phyloP scores from a whole-genome alignment of 2,329 filamentous ascomycete species.

The Emmonsia crescens region DNA sequence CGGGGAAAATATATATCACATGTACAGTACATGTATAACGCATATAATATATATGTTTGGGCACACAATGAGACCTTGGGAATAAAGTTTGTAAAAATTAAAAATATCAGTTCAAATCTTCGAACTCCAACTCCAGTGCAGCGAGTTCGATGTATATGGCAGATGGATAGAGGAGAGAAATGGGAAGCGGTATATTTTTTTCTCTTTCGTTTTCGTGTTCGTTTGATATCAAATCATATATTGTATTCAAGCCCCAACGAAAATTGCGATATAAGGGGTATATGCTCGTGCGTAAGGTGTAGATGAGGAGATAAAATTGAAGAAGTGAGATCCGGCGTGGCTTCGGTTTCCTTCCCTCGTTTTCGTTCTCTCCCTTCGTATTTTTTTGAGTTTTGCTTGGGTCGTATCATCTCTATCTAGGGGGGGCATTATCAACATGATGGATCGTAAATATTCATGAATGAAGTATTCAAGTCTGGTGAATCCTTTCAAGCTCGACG shows the following conservation, averaged over 20 bases:
- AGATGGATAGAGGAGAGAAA: not conserved
- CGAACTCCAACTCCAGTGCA: not conserved
- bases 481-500: slow-evolving; percentile 23
- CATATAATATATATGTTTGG: not conserved
- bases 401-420: not conserved
- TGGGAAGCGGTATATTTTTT: not conserved
- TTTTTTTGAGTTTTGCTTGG: not conserved
- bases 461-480: not conserved
- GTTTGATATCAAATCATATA: not conserved
- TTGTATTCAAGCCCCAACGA: not conserved
- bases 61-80: not conserved
- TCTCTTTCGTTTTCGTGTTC: not conserved
- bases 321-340: not conserved
- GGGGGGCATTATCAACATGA: not conserved
- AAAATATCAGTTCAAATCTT: not conserved
- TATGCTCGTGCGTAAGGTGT: not conserved
- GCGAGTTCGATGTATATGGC: not conserved
- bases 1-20: not conserved
- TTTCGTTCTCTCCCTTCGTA: not conserved
- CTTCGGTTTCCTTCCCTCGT: not conserved
- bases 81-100: not conserved
- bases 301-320: not conserved
- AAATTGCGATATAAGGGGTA: not conserved
- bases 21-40: not conserved
- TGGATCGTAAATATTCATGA: not conserved